phyloP scores from a whole-genome alignment of 2,329 filamentous ascomycete genomes.

The Emmonsiellopsis sp. region DNA sequence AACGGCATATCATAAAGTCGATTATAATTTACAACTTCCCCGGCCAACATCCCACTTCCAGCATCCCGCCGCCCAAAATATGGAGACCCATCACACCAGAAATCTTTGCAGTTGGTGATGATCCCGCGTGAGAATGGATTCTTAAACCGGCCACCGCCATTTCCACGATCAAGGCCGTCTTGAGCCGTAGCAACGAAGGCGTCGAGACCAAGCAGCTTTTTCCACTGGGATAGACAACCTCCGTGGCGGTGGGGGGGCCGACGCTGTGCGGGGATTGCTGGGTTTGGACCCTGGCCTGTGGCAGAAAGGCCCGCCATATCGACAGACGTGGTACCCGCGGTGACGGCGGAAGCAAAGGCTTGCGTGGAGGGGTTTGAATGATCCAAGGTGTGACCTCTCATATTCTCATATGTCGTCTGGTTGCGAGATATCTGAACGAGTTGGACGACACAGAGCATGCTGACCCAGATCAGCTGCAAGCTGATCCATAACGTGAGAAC shows the following conservation, averaged over 20 bases:
- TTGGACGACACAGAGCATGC: conserved; percentile 94
- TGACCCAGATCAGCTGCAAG: conserved; percentile 86
- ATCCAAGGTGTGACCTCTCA: conserved; percentile 66
- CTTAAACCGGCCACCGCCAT: conserved; percentile 42
- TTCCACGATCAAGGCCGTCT: conserved; percentile 51
- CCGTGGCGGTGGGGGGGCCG: conserved; percentile 40
- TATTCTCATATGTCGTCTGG: conserved; percentile 94
- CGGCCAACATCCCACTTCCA: conserved; percentile 67
- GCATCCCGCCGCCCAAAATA: conserved; percentile 67
- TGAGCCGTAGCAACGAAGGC: conserved; percentile 87
- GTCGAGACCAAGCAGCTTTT: conserved; percentile 77
- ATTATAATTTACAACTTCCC: conserved; percentile 75
- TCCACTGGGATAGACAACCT: conserved; percentile 70
- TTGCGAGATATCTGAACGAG: conserved; percentile 85
- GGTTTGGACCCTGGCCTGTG: conserved; percentile 55
- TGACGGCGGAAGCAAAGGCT: conserved; percentile 58
- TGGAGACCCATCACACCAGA: conserved; percentile 86
- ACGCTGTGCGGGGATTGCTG: conserved; percentile 41
- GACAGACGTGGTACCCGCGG: conserved; percentile 55
- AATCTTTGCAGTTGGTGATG: conserved; percentile 86
- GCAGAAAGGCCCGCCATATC: conserved; percentile 64
- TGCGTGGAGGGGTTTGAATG: conserved; percentile 44
- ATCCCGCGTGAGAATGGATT: conserved; percentile 84
- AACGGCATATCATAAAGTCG: conserved; percentile 78
- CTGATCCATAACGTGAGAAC: conserved; percentile 69